phyloP scores from a whole-genome alignment of 192 early-diverging fungal species.

The Coemansia pectinata region DNA sequence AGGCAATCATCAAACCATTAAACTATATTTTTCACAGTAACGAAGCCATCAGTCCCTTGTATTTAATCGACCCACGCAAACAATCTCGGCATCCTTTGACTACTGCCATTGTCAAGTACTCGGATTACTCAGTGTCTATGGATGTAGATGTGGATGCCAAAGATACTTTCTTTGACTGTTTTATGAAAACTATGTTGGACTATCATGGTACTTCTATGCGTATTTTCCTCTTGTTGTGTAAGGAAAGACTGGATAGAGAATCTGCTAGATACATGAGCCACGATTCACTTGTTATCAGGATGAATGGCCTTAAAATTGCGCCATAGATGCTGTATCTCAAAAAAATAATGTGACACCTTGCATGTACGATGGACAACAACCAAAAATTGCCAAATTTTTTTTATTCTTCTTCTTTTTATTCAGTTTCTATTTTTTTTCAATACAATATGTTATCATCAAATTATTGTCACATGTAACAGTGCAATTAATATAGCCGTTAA shows the following conservation, averaged over 20 bases:
- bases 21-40: slow-evolving; percentile 35
- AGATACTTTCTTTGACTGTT: slow-evolving; percentile 40
- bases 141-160: background rate
- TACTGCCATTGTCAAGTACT: slow-evolving; percentile 17
- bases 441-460: background rate
- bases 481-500: slow-evolving; percentile 1
- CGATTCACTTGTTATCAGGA: slow-evolving; percentile 25
- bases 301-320: slow-evolving; percentile 23
- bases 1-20: slow-evolving; percentile 35
- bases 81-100: slow-evolving; percentile 25
- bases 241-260: slow-evolving; percentile 6
- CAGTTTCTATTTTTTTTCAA: background rate
- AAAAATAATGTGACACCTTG: background rate
- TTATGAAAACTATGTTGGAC: slow-evolving; percentile 39
- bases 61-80: slow-evolving; percentile 4
- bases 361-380: background rate
- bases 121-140: background rate
- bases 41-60: slow-evolving; percentile 10
- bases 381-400: slow-evolving; percentile 1
- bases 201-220: slow-evolving; percentile 35
- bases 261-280: slow-evolving; percentile 3
- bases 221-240: slow-evolving; percentile 30
- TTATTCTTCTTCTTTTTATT: background rate
- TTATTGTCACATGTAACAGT: background rate
- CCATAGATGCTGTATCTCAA: slow-evolving; percentile 1